Evolutionary conservation across 108 stramenopile species (phyloP), one percentile per base, ranked within the genome.

Genomic region (Mediolabrus comicus): DNA sequence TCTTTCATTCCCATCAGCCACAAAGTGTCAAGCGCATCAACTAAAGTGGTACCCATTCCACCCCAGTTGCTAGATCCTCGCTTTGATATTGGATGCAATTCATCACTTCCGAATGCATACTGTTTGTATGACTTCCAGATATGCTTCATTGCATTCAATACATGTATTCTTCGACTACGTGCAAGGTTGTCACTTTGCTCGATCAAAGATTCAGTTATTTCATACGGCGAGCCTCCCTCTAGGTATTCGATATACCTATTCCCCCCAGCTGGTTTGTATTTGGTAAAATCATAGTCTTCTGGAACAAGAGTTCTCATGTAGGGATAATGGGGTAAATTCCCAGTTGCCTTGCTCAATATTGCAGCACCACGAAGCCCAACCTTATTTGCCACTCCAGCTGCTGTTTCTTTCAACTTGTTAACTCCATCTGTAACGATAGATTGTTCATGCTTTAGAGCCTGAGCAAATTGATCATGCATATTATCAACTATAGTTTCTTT

Each of bases 1-100:
- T 95, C 94, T 46, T 87, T 92, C 83, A 98, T 84, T 27, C 85
- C 95, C 93, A 98, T 94, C 36, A 99, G 70, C 96, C 97, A 98
- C 4, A 98, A 79, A 0, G 98, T 98, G 81, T 98, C 97, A 34
- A 98, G 79, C n/a, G 92, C 75, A 79, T 98, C 97, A 13, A 99
- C 92, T 68, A 39, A 69, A 31, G 97, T 98, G 27, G 95, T 89
- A 11, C 94, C 98, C 73, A 97, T 83, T 26, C 89, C 91, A n/a
- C 91, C 92, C 90, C 95, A 96, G 29, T 81, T 77, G 33, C 80
- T 74, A 53, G 56, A 56, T 3, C 83, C 84, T 8, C n/a, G 35
- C 26, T 64, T 56, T 1, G 83, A 75, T 26, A 68, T 39, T 2
- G 97, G 97, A 17, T 67, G 55, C n/a, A 96, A 14, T 60, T 94